These are phyloP conservation scores for Avena atlantica DNA, from an alignment of 176 grass and related monocot genomes.

Conservation along the genomic window DNA sequence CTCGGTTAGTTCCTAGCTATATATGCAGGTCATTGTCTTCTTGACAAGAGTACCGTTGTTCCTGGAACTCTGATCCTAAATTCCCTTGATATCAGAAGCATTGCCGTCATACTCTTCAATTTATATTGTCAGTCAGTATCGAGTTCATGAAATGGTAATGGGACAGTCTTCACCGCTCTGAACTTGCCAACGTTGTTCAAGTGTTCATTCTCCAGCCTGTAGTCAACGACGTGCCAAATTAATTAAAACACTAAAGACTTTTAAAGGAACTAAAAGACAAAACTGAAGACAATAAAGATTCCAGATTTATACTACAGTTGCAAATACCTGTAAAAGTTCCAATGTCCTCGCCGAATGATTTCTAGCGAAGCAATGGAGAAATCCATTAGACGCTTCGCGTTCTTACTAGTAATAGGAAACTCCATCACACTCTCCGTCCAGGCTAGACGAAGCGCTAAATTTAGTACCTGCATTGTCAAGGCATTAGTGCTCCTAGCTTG, in stretches of 20 bases:
- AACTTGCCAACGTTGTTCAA: slow-evolving; percentile 88
- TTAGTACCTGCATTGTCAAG: slow-evolving; percentile 61
- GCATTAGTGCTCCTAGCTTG: slow-evolving; percentile 9
- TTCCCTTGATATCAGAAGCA: slow-evolving; percentile 38
- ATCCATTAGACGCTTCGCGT: slow-evolving; percentile 62
- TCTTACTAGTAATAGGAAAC: slow-evolving; percentile 36
- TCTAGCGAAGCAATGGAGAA: slow-evolving; percentile 84
- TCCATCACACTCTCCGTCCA: slow-evolving; percentile 89
- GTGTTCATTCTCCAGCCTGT: slow-evolving; percentile 90
- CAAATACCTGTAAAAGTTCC: slow-evolving; percentile 90
- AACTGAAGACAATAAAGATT: not conserved
- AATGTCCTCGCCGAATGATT: slow-evolving; percentile 83
- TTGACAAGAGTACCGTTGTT: not conserved
- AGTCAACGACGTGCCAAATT: not conserved
- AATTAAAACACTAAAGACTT: not conserved
- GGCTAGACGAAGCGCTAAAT: slow-evolving; percentile 78
- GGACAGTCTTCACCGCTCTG: slow-evolving; percentile 79
- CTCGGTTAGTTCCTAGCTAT: no score
- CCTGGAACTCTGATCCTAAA: slow-evolving; percentile 30
- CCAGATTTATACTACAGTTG: not conserved
- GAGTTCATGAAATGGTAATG: slow-evolving; percentile 83
- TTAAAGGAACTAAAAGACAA: not conserved
- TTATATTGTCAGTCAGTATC: slow-evolving; percentile 60
- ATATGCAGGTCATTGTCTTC: no score
- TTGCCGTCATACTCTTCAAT: not conserved